Percentiles rank a stretch among this genome's conserved stretches.
Evolutionary conservation across 2,329 filamentous ascomycete species (phyloP).

Genomic region (Fusarium lateritium): DNA sequence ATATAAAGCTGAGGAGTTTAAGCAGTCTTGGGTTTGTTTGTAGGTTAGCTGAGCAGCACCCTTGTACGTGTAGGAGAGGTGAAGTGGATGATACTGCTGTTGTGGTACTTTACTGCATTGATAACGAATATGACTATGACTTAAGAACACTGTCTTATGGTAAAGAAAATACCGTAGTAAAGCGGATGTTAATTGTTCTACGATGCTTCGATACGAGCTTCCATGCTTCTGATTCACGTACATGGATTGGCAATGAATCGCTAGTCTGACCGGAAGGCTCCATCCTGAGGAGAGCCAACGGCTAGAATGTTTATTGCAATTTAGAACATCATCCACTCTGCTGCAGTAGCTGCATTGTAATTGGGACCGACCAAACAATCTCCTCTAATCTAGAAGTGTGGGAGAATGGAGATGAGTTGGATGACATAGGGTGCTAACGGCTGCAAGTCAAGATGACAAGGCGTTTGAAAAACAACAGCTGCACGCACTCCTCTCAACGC

Average conservation of each 20-base stretch:
- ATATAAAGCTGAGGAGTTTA: constrained; percentile 5
- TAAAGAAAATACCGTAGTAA: background rate
- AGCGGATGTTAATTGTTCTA: constrained; percentile 16
- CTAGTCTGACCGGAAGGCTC: constrained; percentile 18
- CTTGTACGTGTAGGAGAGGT: constrained; percentile 19
- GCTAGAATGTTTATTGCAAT: constrained; percentile 27
- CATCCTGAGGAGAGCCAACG: constrained; percentile 8
- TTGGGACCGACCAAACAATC: constrained; percentile 25
- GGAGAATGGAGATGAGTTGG: constrained; percentile 4
- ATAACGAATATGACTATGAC: constrained; percentile 30
- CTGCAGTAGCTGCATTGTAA: constrained; percentile 16
- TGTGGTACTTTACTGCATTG: constrained; percentile 16
- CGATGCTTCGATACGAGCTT: constrained; percentile 31
- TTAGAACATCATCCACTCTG: constrained; percentile 22
- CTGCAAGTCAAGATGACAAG: constrained; percentile 5
- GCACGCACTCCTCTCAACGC: background rate
- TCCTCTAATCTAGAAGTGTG: constrained; percentile 17
- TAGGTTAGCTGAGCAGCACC: constrained; percentile 10
- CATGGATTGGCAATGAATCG: constrained; percentile 17
- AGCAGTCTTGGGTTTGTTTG: constrained; percentile 5
- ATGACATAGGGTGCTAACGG: constrained; percentile 4
- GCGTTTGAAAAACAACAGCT: background rate
- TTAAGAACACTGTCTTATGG: background rate
- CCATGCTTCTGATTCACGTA: constrained; percentile 15
- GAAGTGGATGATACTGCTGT: constrained; percentile 7